Base-by-base conservation (phyloP, 305 asterid species). In the Fraxinus ornus region DNA sequence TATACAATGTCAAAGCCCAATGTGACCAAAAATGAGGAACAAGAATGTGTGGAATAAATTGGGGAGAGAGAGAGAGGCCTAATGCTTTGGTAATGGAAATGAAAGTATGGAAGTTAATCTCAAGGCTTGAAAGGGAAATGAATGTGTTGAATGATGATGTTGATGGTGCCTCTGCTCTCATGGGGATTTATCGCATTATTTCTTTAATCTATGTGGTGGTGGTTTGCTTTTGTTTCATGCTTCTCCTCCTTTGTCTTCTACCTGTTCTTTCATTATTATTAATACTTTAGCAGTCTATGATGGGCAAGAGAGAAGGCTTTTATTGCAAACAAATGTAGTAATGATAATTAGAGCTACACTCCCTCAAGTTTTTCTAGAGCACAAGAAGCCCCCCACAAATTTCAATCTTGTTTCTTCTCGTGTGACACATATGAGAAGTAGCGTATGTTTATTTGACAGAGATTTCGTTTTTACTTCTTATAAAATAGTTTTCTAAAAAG, bases 141-240 rank as follows among this genome's bases (percentile, higher is more conserved):
- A 68, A 83, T 70, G 86, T 39, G 74, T 81, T 86, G 86, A 84
- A 88, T 86, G 87, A 88, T 89, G 91, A 88, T 87, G 89, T 78
- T 81, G 90, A 86, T 81, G 81, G 88, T 80, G 87, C 88, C 80
- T 83, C 86, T 80, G 86, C 87, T 83, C 85, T 83, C 78, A 81
- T 85, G 81, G 86, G 85, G 85, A 78, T 84, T 85, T 73, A 76
- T 83, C 79, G 24, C 80, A 84, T 77, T 57, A 8, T 77, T 21
- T 41, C 85, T 78, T 68, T 80, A 62, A 62, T 84, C 79, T 81
- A 24, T 81, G 82, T 85, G 88, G 84, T 82, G 73, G 44, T 84
- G 75, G 86, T 84, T 87, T 78, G 86, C 92, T 88, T 87, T 86
- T 87, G 92, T 86, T 89, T 83, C 91, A 90, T 89, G 93, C 90